Percentiles rank a stretch among this genome's conserved stretches.
phyloP scores from a whole-genome alignment of 306 rosid species.

The Trichosanthes truncata region DNA sequence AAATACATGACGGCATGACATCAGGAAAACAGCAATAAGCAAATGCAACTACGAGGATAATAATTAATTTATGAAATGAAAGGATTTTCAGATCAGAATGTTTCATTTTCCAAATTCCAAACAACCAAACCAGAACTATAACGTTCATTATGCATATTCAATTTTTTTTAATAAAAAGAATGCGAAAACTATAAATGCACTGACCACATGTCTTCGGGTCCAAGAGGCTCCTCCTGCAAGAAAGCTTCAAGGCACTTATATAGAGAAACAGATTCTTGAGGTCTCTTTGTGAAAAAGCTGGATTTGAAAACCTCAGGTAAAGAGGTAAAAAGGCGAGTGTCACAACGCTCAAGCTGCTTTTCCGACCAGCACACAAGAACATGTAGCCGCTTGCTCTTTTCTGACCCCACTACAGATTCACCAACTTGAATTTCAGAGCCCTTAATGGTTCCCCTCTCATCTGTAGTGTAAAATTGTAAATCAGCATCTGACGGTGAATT shows the following conservation, averaged over 20 bases:
- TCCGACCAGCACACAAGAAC: slow-evolving; percentile 87
- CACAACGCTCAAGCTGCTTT: slow-evolving; percentile 42
- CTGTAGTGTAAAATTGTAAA: slow-evolving; percentile 57
- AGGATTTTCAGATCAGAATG: background rate
- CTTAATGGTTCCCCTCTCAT: slow-evolving; percentile 59
- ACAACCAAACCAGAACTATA: slow-evolving; percentile 5
- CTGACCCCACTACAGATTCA: slow-evolving; percentile 39
- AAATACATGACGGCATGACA: slow-evolving; percentile 3
- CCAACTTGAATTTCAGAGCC: slow-evolving; percentile 47
- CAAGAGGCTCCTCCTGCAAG: slow-evolving; percentile 97
- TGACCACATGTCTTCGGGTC: slow-evolving; percentile 99
- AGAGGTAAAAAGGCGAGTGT: slow-evolving; percentile 41
- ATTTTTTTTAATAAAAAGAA: background rate
- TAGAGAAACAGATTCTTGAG: slow-evolving; percentile 76
- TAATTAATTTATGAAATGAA: background rate
- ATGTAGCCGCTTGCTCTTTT: slow-evolving; percentile 31
- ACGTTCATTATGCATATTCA: background rate
- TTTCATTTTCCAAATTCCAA: background rate
- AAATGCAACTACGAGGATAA: background rate
- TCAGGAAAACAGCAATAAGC: slow-evolving; percentile 9
- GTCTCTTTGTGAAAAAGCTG: slow-evolving; percentile 50
- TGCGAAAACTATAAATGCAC: slow-evolving; percentile 21
- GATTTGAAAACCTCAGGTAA: slow-evolving; percentile 91
- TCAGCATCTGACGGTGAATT: slow-evolving; percentile 33
- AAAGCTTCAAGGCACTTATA: slow-evolving; percentile 96